phyloP scores from a whole-genome alignment of 192 early-diverging fungal species.

The Umbelopsis vinacea region DNA sequence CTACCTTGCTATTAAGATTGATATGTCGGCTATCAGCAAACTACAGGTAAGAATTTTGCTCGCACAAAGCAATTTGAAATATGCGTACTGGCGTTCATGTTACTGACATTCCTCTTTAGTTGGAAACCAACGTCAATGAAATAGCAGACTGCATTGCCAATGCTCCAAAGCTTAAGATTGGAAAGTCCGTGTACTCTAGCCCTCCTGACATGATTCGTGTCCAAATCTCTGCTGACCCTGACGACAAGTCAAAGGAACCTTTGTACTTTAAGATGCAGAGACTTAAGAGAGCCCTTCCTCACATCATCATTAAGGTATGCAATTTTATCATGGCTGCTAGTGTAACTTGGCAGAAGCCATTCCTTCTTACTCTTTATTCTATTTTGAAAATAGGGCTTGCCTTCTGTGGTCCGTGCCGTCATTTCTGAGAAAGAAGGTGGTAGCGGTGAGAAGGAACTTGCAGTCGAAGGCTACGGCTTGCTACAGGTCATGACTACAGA shows the following conservation, averaged over 20 bases:
- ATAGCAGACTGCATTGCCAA: constrained; percentile 80
- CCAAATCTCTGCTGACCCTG: constrained; percentile 45
- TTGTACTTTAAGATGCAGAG: constrained; percentile 77
- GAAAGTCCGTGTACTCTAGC: constrained; percentile 69
- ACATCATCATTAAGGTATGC: constrained; percentile 80
- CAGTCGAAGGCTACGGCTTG: constrained; percentile 94
- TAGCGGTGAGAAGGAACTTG: constrained; percentile 65
- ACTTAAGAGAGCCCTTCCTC: constrained; percentile 84
- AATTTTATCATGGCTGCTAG: not conserved
- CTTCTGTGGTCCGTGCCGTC: constrained; percentile 82
- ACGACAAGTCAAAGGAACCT: constrained; percentile 60
- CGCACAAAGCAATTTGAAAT: not conserved
- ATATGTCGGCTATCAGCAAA: constrained; percentile 80
- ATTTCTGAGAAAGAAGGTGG: constrained; percentile 71
- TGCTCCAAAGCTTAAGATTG: constrained; percentile 88
- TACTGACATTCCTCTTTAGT: constrained; percentile 43
- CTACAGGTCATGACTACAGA: constrained; percentile 95
- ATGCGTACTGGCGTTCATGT: not conserved
- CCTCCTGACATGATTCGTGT: constrained; percentile 69
- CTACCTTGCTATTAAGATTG: constrained; percentile 81
- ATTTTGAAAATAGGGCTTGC: constrained; percentile 63
- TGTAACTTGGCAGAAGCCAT: not conserved
- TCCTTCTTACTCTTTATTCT: too few species aligned
- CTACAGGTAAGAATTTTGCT: constrained; percentile 62
- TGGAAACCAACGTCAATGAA: constrained; percentile 81